Evolutionary conservation across 1,284 basidiomycete species (phyloP).

Genomic region (Macrocystidia cucumis): DNA sequence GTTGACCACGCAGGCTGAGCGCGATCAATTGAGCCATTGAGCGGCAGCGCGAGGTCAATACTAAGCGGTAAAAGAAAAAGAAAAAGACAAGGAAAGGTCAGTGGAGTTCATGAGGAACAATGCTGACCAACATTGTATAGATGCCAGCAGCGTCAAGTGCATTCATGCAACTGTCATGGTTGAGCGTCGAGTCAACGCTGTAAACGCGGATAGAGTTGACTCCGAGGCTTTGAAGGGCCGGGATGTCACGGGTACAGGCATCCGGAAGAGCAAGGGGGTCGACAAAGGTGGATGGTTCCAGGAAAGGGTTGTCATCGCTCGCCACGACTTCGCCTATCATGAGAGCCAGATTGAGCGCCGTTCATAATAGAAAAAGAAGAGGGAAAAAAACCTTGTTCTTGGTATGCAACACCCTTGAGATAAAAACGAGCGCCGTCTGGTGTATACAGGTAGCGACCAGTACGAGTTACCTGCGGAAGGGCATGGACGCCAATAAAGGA

Average conservation of each 20-base stretch:
- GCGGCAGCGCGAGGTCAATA: constrained; percentile 78
- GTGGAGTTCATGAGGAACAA: too few species aligned
- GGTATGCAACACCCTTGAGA: constrained; percentile 90
- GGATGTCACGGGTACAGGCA: constrained; percentile 75
- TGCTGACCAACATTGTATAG: constrained; percentile 78
- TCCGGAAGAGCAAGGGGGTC: constrained; percentile 70
- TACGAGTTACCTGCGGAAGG: constrained; percentile 51
- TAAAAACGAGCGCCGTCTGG: constrained; percentile 74
- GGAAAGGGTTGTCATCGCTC: constrained; percentile 60
- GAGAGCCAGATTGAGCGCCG: too few species aligned
- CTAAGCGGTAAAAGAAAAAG: constrained; percentile 26
- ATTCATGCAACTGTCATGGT: constrained; percentile 86
- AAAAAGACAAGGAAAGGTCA: constrained; percentile 2
- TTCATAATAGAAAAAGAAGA: background rate
- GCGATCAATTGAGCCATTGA: constrained; percentile 85
- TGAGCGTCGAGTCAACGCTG: constrained; percentile 72
- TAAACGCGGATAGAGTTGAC: constrained; percentile 80
- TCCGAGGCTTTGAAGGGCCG: constrained; percentile 63
- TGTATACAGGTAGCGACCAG: constrained; percentile 75
- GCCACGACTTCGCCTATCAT: constrained; percentile 35
- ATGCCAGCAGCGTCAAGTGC: constrained; percentile 74
- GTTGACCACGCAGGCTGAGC: constrained; percentile 74
- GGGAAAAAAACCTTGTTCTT: constrained; percentile 61
- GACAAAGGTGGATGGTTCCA: constrained; percentile 67
- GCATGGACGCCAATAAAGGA: constrained; percentile 36